A percentile compares a stretch with the other conserved stretches of the same genome.
phyloP scores from a whole-genome alignment of 345 rosid genomes.

The Eucalyptus virginea region DNA sequence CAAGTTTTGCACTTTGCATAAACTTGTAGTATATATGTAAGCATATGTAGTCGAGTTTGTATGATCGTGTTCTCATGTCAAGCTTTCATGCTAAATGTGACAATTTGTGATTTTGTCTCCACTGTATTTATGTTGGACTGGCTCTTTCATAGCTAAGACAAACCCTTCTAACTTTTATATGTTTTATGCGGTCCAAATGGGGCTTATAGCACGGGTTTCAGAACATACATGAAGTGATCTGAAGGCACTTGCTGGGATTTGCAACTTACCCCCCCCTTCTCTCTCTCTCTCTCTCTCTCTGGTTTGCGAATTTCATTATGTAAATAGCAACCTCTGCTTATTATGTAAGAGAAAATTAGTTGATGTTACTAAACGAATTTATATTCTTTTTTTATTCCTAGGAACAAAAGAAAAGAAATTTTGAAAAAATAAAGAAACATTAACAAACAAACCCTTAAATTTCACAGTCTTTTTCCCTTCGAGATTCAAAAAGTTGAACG shows the following conservation, averaged over 20 bases:
- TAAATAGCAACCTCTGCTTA: too few relatives aligned
- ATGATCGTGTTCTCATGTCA: background rate
- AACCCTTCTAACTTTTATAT: background rate
- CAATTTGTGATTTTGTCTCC: background rate
- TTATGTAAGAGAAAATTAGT: too few relatives aligned
- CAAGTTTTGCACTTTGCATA: background rate
- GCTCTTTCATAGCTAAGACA: background rate
- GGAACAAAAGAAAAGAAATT: too few relatives aligned
- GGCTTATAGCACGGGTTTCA: slow-evolving; percentile 90
- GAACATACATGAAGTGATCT: slow-evolving; percentile 94
- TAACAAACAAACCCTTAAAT: too few relatives aligned
- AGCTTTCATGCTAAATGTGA: background rate
- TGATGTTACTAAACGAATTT: too few relatives aligned
- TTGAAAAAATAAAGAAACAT: too few relatives aligned
- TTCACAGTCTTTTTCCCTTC: too few relatives aligned
- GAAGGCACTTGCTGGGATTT: slow-evolving; percentile 29
- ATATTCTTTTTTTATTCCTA: too few relatives aligned
- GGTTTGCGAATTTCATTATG: background rate
- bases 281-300: too few relatives aligned
- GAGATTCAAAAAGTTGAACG: too few relatives aligned
- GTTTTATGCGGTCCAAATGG: slow-evolving; percentile 72
- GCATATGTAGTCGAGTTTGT: background rate
- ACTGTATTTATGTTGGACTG: background rate
- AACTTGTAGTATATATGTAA: background rate
- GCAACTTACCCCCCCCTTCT: slow-evolving; percentile 1